Evolutionary conservation across 176 grass and related monocot genomes (phyloP).

Genomic region (Phragmites australis): DNA sequence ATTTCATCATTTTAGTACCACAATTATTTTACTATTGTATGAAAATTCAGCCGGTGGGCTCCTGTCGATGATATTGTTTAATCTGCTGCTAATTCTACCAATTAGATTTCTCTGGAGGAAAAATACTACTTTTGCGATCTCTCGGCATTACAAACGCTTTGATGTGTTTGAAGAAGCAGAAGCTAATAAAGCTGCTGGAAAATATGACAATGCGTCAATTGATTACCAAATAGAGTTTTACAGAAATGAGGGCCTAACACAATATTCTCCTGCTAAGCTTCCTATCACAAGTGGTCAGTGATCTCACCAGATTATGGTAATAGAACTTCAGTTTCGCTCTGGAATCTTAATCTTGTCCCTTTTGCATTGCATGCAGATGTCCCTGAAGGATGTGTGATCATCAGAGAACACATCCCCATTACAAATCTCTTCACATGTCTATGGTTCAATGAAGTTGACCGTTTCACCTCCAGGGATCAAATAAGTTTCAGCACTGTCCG

Average conservation of each 20-base stretch:
- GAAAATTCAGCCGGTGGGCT: neutral
- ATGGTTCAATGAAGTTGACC: slow-evolving; percentile 99
- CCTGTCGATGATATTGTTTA: neutral
- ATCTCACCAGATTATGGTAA: slow-evolving; percentile 6
- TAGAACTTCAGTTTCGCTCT: neutral
- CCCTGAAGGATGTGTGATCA: slow-evolving; percentile 98
- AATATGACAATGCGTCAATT: slow-evolving; percentile 90
- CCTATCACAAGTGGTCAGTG: slow-evolving; percentile 92
- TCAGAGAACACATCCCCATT: slow-evolving; percentile 91
- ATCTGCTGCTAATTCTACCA: neutral
- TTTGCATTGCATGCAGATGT: slow-evolving; percentile 56
- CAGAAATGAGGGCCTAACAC: slow-evolving; percentile 80
- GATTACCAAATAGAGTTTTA: slow-evolving; percentile 97
- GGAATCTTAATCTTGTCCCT: neutral
- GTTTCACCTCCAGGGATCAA: slow-evolving; percentile 94
- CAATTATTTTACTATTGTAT: neutral
- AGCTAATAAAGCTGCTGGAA: slow-evolving; percentile 97
- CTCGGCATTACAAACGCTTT: slow-evolving; percentile 92
- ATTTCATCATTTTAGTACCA: neutral
- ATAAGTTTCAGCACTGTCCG: slow-evolving; percentile 95
- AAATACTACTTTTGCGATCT: slow-evolving; percentile 79
- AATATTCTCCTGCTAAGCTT: slow-evolving; percentile 82
- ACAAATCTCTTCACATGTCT: slow-evolving; percentile 96
- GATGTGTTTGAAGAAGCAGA: slow-evolving; percentile 99
- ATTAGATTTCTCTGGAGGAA: slow-evolving; percentile 95